Conservation (phyloP, 305 asterid genomes). For the Striga hermonthica region DNA sequence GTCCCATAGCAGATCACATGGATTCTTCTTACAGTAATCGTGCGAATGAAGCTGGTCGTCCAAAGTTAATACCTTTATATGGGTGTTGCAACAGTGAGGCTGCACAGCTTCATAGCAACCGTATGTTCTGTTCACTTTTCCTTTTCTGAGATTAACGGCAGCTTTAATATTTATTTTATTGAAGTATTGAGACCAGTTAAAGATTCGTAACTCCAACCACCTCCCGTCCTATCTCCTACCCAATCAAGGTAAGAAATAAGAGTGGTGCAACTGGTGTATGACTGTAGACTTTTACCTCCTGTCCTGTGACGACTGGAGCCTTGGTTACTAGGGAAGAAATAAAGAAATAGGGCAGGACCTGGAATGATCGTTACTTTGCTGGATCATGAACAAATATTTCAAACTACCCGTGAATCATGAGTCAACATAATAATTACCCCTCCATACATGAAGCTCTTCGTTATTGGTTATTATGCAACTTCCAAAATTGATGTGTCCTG, state of each 20-base stretch:
- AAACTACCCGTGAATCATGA: not conserved
- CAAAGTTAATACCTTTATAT: constrained; percentile 51
- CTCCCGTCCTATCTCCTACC: not conserved
- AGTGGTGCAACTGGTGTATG: constrained; percentile 9
- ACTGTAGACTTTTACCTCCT: not conserved
- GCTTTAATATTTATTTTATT: constrained; percentile 5
- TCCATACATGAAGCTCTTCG: not conserved
- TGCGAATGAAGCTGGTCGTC: constrained; percentile 39
- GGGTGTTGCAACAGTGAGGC: constrained; percentile 76
- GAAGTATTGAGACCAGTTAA: not conserved
- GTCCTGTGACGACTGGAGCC: constrained; percentile 11
- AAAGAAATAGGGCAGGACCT: constrained; percentile 12
- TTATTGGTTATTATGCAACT: not conserved
- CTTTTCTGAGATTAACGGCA: constrained; percentile 15
- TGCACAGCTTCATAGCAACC: constrained; percentile 58
- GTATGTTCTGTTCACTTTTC: constrained; percentile 39
- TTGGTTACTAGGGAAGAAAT: constrained; percentile 17
- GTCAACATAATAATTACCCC: not conserved
- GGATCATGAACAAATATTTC: constrained; percentile 3
- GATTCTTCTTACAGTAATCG: constrained; percentile 48
- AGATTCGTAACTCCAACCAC: constrained; percentile 4
- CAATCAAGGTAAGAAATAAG: constrained; percentile 14
- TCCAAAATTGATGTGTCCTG: not conserved
- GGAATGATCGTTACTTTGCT: constrained; percentile 21
- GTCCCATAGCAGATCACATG: constrained; percentile 47